Evolutionary conservation across 768 basidiomycete species (phyloP).

Genomic region (Tricholoma terreum): DNA sequence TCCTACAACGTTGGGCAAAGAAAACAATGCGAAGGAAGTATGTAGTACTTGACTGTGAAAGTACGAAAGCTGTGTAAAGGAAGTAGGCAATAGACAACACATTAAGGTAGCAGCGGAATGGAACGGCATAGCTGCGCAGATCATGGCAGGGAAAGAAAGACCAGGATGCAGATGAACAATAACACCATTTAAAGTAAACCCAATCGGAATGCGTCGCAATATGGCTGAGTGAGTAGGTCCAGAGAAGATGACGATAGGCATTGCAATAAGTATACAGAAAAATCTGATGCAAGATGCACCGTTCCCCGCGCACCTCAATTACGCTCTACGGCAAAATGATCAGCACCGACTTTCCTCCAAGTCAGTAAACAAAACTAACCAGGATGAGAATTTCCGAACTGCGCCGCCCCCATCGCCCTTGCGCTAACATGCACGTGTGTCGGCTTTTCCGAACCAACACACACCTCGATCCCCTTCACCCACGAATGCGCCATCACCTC

Average conservation of each 20-base stretch:
- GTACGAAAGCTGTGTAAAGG: neutral
- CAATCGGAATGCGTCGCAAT: neutral
- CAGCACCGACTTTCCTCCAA: neutral
- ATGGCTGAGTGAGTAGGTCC: neutral
- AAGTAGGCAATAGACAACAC: neutral
- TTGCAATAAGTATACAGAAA: neutral
- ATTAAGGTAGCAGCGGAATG: neutral
- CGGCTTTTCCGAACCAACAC: slow-evolving; percentile 60
- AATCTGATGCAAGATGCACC: neutral
- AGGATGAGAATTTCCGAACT: slow-evolving; percentile 25
- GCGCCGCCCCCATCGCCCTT: slow-evolving; percentile 53
- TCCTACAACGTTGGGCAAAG: neutral
- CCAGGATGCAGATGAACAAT: neutral
- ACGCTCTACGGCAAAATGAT: neutral
- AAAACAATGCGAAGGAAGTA: too few relatives aligned
- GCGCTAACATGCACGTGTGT: slow-evolving; percentile 72
- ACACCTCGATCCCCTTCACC: slow-evolving; percentile 81
- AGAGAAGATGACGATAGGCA: neutral
- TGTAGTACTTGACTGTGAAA: too few relatives aligned
- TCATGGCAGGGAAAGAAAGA: neutral
- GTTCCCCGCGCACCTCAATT: neutral
- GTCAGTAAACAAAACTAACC: neutral
- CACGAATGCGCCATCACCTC: slow-evolving; percentile 76
- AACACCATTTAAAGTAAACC: neutral
- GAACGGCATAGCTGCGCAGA: too few relatives aligned